Evolutionary conservation across 768 basidiomycete genomes (phyloP), one percentile per base, ranked within the genome.

Genomic region (Amyloporia xantha): DNA sequence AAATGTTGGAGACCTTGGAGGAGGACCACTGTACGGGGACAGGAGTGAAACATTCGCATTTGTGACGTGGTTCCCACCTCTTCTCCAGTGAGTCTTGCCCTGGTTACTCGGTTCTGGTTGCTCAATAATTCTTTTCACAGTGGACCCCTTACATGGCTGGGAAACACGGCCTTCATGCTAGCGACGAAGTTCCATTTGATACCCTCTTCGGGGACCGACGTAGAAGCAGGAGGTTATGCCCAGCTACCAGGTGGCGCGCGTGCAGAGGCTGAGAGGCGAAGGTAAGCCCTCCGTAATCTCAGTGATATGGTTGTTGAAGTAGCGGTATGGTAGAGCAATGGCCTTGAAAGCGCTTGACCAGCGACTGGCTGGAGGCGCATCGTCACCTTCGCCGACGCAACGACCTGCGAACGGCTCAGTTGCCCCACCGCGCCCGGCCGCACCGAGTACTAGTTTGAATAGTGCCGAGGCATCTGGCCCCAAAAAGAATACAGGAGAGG

Each of bases 271-370:
- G 96, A 99, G 71, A 75, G 96, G 51, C 73, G 95, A 71, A 79
- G 95, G 93, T 93, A 53, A 49, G 79, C 50, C 49, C 47, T 48
- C 19, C 17, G 38, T 17, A 9, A 21, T 39, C n/a, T 35, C 33
- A 9, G 9, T 35, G 33, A 35, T 35, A 9, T 35, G 9, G n/a
- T 44, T 20, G 4, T 47, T 47, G n/a, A 33, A 15, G 2, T 15
- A 35, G n/a, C n/a, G n/a, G n/a, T 5, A 15, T 47, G 51, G n/a
- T 60, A 96, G 95, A 57, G 92, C 94, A 1, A 81, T 99, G 74
- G 96, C 96, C 25, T 71, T 99, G 59, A 96, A 97, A 66, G 96
- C 96, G 3, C 77, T 99, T 28, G 96, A 99, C 59, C 93, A 96
- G 59, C 79, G 93, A 25, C 66, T 98, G 45, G 91, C 94, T 25